Conservation (phyloP, 2,329 filamentous ascomycete genomes). For the Biscogniauxia mediterranea region DNA sequence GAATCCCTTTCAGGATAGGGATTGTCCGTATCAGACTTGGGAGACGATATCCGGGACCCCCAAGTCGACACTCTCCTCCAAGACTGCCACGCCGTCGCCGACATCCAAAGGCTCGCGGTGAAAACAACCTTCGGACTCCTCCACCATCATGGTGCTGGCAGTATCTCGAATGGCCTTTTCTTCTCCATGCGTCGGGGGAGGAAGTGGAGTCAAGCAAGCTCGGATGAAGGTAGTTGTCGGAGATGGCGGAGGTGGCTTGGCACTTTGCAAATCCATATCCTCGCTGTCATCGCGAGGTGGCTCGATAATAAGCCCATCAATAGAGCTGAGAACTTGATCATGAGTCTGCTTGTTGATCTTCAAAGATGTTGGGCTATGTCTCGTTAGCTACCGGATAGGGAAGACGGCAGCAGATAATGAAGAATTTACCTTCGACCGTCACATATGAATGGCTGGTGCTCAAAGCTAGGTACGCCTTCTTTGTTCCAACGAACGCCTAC, state of each 20-base stretch:
- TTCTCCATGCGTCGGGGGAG: slow-evolving; percentile 15
- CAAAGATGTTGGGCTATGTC: slow-evolving; percentile 9
- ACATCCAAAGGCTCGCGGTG: slow-evolving; percentile 45
- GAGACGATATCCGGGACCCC: slow-evolving; percentile 45
- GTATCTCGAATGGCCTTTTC: slow-evolving; percentile 9
- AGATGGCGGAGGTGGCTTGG: background rate
- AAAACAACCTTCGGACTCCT: slow-evolving; percentile 33
- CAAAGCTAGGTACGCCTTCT: slow-evolving; percentile 10
- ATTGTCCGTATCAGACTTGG: slow-evolving; percentile 12
- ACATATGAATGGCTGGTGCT: slow-evolving; percentile 14
- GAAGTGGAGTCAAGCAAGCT: slow-evolving; percentile 19
- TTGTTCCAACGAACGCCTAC: slow-evolving; percentile 2
- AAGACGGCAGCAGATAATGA: background rate
- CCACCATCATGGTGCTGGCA: slow-evolving; percentile 30
- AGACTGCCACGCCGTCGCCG: slow-evolving; percentile 51
- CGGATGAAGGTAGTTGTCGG: slow-evolving; percentile 5
- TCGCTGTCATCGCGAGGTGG: background rate
- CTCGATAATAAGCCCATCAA: background rate
- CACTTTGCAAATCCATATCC: slow-evolving; percentile 1
- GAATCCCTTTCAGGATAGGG: slow-evolving; percentile 2
- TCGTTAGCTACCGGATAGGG: slow-evolving; percentile 2
- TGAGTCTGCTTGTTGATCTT: slow-evolving; percentile 6
- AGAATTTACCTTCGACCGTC: slow-evolving; percentile 17
- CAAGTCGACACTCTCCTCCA: slow-evolving; percentile 53
- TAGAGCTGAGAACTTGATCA: slow-evolving; percentile 5